Evolutionary conservation across 768 basidiomycete species (phyloP).

Genomic region (Boletus barrowsii): DNA sequence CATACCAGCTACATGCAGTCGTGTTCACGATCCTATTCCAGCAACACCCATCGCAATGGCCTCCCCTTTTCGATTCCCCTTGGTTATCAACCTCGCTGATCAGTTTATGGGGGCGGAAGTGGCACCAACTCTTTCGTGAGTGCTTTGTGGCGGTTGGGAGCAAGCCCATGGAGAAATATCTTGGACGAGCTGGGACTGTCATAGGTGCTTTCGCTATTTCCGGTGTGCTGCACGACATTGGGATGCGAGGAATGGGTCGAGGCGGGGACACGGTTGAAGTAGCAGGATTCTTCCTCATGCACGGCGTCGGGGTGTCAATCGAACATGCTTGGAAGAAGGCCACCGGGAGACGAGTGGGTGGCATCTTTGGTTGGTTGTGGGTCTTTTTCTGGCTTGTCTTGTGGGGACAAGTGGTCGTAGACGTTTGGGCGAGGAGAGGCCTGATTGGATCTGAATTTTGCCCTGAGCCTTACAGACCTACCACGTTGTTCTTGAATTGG

Average conservation of each 20-base stretch:
- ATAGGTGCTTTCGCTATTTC: conserved; percentile 61
- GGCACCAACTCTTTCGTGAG: conserved; percentile 69
- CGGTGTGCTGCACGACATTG: conserved; percentile 56
- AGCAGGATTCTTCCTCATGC: conserved; percentile 55
- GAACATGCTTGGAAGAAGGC: conserved; percentile 45
- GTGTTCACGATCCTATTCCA: conserved; percentile 44
- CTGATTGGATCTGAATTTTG: conserved; percentile 14
- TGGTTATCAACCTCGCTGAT: conserved; percentile 56
- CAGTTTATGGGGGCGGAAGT: conserved; percentile 60
- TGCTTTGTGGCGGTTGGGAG: conserved; percentile 52
- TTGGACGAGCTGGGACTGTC: conserved; percentile 49
- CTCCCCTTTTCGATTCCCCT: conserved; percentile 58
- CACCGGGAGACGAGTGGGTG: conserved; percentile 48
- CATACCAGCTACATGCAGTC: conserved; percentile 42
- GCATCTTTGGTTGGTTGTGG: conserved; percentile 53
- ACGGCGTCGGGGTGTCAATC: conserved; percentile 48
- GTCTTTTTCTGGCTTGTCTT: conserved; percentile 41
- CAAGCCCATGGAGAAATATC: conserved; percentile 37
- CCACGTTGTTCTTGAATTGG: conserved; percentile 12
- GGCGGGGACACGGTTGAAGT: conserved; percentile 45
- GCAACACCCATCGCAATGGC: conserved; percentile 56
- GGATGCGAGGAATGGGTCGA: conserved; percentile 55
- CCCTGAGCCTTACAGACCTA: conserved; percentile 20
- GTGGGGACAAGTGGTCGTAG: conserved; percentile 48
- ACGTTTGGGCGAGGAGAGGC: conserved; percentile 34